Base-by-base conservation (phyloP, 2,329 filamentous ascomycete species). In the Apiospora rasikravindrae region DNA sequence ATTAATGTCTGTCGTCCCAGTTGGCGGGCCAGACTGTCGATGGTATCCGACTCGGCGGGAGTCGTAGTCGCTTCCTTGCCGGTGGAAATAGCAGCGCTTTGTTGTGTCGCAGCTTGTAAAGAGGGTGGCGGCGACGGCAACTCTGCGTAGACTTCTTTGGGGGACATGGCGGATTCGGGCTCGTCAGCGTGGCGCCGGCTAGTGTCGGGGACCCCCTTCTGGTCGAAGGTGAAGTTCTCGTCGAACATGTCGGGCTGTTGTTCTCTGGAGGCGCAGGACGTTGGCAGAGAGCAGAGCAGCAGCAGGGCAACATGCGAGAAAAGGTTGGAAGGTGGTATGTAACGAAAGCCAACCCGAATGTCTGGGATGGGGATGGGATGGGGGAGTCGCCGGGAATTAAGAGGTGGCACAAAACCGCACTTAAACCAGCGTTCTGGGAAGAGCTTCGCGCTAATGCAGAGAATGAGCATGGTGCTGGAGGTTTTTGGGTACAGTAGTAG, bases 1-100 rank as follows among this genome's bases (percentile, higher is more conserved):
- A n/a, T 75, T 72, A n/a, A 40, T 64, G 74, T 74, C 53, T 77
- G 77, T 45, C 74, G 72, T 67, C 75, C 76, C 73, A 77, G 71
- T 69, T 73, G 70, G 53, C 71, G 74, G 37, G 74, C 74, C 51
- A 77, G 75, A 42, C 66, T 61, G 11, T 76, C 76, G 69, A 77
- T 71, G 19, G 67, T 49, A 44, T 69, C 57, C 16, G 22, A 5
- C 10, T 64, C 57, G 33, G 53, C 51, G 16, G 68, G 33, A 26
- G 72, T 64, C 24, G 57, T 67, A 10, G 69, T 47, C 24, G 70
- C 72, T n/a, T 24, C 51, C 22, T 29, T 57, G 51, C 51, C 4
- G 26, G 51, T 64, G 33, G 14, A 13, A 57, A 26, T 29, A 37
- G 29, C 53, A 64, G 57, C 29, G 33, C 57, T 64, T 64, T 64